A percentile compares a stretch with the other conserved stretches of the same genome.
phyloP scores from a whole-genome alignment of 2,329 filamentous ascomycete genomes.

The Aspergillus tamarii region DNA sequence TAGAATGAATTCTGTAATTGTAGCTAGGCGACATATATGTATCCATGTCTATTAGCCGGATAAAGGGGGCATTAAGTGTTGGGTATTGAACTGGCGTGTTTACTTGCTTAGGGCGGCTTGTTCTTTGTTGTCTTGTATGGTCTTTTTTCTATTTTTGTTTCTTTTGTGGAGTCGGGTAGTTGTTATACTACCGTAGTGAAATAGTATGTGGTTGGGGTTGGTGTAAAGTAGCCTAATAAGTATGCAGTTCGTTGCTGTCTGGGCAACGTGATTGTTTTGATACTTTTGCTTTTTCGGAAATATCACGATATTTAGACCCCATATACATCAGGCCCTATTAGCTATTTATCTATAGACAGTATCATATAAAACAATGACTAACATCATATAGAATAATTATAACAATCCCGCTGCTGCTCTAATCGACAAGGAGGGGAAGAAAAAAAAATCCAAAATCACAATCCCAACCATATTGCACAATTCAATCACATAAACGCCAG shows the following conservation, averaged over 20 bases:
- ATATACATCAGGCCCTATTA: constrained; percentile 9
- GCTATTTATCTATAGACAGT: constrained; percentile 7
- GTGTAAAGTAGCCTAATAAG: neutral
- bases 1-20: neutral
- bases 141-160: neutral
- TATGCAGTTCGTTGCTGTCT: neutral
- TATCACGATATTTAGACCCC: neutral
- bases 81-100: neutral
- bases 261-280: constrained; percentile 1
- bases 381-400: constrained; percentile 6
- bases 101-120: neutral
- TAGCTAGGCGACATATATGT: neutral
- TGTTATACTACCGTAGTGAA: neutral
- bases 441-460: constrained; percentile 8
- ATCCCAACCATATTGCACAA: constrained; percentile 13
- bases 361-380: constrained; percentile 5
- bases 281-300: neutral
- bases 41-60: neutral
- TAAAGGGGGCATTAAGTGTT: neutral
- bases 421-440: neutral
- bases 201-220: neutral
- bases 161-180: neutral
- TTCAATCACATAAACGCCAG: constrained; percentile 16
- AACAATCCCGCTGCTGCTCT: constrained; percentile 12
- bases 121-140: neutral